Evolutionary conservation across 2,329 filamentous ascomycete species (phyloP), one percentile per base, ranked within the genome.

Genomic region (Sporothrix inflata): DNA sequence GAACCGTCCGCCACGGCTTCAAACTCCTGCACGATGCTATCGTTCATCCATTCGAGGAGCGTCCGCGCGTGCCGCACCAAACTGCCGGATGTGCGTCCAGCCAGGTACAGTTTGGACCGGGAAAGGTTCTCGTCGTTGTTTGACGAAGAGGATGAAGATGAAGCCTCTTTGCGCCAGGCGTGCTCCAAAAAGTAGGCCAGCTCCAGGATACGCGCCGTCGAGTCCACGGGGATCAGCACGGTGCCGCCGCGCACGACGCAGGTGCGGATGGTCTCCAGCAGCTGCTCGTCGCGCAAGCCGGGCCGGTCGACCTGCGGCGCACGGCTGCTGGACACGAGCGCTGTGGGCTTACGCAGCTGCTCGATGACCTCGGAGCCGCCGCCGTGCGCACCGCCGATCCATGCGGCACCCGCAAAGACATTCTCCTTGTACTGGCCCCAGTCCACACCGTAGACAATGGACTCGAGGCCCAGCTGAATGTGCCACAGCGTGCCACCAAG

Each of bases 1-100:
- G 3, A 82, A 84, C 74, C 73, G 49, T 89, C 87, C 1, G 86
- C 87, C 65, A 90, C 85, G 16, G 91, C 90, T 79, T 97, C 94
- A 74, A 97, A 97, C 77, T 98, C 95, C 71, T 94, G 90, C 55
- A 97, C 92, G 73, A 99, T 97, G 72, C 90, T 91, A 78, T 98
- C 94, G 79, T 98, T 94, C 94, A 99, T 98, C 96, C 96, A 99
- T 79, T 99, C 96, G 42, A 99, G 85, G 93, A 99, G 97, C 80
- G 95, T 98, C 76, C 94, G 88, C 34, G 95, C 93, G 76, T 98
- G 93, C 69, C 94, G 88, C 86, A 98, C 92, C 0, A 94, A 97
- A 74, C 94, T 94, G 72, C 93, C 91, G 75, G 93, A 92, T 74
- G 94, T 97, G 73, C 91, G 91, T 51, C 94, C 94, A 0, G 94